phyloP scores from a whole-genome alignment of 108 stramenopile genomes.

The Cylindrotheca fusiformis region DNA sequence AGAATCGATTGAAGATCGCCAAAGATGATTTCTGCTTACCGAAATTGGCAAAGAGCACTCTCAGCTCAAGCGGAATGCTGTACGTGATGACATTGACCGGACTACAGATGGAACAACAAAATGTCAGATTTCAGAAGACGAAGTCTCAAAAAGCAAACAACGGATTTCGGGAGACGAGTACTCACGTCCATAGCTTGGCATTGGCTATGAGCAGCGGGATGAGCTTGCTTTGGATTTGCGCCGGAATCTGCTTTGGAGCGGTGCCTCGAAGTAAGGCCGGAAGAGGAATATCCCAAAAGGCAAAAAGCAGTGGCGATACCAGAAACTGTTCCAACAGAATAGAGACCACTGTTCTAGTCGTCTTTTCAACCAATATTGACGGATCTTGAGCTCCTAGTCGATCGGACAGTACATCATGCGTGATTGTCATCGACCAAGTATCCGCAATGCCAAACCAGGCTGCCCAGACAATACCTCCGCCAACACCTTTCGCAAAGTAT shows the following conservation, averaged over 20 bases:
- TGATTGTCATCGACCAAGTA: slow-evolving; percentile 14
- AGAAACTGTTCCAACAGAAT: slow-evolving; percentile 51
- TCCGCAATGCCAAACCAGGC: slow-evolving; percentile 24
- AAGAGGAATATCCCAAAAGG: slow-evolving; percentile 56
- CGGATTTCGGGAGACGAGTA: background rate
- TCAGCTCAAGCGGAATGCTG: slow-evolving; percentile 45
- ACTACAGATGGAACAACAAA: no score
- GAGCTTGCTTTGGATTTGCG: slow-evolving; percentile 41
- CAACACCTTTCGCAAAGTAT: slow-evolving; percentile 27
- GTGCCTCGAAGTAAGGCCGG: slow-evolving; percentile 38
- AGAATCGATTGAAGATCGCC: no score
- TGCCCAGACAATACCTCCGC: slow-evolving; percentile 29
- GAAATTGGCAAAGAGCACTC: slow-evolving; percentile 27
- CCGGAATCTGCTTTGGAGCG: slow-evolving; percentile 19
- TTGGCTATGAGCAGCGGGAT: slow-evolving; percentile 40
- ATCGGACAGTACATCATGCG: background rate
- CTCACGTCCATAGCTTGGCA: slow-evolving; percentile 56
- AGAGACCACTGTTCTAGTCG: slow-evolving; percentile 1
- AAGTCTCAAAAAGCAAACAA: background rate
- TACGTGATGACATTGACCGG: slow-evolving; percentile 49
- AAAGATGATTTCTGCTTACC: no score
- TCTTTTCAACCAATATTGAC: background rate
- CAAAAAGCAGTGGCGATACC: slow-evolving; percentile 42
- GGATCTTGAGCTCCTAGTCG: background rate
- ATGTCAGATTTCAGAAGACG: no score